Evolutionary conservation across 768 basidiomycete genomes (phyloP).

Genomic region (Podaxis rugospora): DNA sequence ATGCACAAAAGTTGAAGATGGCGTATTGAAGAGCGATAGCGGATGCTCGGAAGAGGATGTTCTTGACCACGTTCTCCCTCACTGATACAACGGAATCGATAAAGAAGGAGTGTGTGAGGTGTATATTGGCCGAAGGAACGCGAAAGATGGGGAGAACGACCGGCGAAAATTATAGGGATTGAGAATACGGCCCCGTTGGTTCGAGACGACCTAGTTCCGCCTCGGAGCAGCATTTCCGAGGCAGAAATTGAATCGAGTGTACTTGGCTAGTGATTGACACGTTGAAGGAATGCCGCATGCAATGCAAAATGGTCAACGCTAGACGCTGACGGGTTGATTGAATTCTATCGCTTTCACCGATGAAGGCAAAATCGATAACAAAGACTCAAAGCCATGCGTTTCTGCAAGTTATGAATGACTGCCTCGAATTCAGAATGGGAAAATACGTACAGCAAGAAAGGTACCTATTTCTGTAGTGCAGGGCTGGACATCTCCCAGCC

Average conservation of each 20-base stretch:
- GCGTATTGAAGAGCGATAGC: conserved; percentile 14
- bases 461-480: too few species aligned
- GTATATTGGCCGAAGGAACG: background rate
- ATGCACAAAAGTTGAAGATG: conserved; percentile 14
- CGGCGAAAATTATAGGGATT: background rate
- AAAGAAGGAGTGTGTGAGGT: background rate
- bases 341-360: too few species aligned
- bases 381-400: background rate
- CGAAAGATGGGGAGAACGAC: background rate
- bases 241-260: too few species aligned
- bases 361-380: too few species aligned
- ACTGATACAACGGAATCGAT: background rate
- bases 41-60: conserved; percentile 16
- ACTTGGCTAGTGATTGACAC: too few species aligned
- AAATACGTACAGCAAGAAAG: background rate
- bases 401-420: background rate
- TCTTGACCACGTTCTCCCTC: conserved; percentile 18
- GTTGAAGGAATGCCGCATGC: too few species aligned
- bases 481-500: too few species aligned
- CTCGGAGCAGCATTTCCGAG: background rate
- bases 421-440: background rate
- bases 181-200: background rate
- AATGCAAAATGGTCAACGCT: too few species aligned
- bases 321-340: too few species aligned
- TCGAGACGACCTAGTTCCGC: background rate